These are phyloP conservation scores for Anisogramma anomala DNA, from an alignment of 2,329 filamentous ascomycete species.

Conservation along the genomic window DNA sequence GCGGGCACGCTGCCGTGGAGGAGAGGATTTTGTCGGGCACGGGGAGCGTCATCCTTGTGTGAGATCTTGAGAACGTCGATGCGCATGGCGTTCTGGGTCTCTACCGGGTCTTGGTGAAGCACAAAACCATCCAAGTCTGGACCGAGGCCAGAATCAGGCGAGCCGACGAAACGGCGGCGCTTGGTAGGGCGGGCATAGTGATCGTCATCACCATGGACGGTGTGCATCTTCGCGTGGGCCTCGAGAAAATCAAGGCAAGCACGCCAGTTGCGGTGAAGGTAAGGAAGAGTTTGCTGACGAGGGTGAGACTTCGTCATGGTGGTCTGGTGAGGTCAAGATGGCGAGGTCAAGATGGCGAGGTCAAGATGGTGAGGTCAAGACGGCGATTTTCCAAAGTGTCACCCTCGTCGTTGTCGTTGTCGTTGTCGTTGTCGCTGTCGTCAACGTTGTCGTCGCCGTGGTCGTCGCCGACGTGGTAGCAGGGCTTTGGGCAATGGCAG, in stretches of 20 bases:
- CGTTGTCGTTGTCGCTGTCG: no score
- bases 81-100: constrained; percentile 31
- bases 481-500: no score
- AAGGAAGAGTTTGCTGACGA: constrained; percentile 39
- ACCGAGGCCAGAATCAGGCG: constrained; percentile 20
- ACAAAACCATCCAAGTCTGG: constrained; percentile 11
- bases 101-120: constrained; percentile 16
- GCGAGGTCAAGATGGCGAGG: no score
- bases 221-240: constrained; percentile 18
- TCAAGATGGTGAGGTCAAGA: no score
- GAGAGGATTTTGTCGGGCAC: constrained; percentile 25
- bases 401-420: no score
- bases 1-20: constrained; percentile 27
- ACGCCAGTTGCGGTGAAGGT: constrained; percentile 44
- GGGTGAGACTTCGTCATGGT: constrained; percentile 38
- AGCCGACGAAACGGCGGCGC: constrained; percentile 37
- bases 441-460: no score
- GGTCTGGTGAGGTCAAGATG: constrained; percentile 18
- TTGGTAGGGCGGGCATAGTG: constrained; percentile 31
- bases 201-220: constrained; percentile 24
- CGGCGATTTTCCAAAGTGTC: no score
- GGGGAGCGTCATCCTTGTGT: constrained; percentile 33
- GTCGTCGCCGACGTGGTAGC: no score
- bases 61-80: constrained; percentile 42
- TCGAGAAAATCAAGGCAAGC: constrained; percentile 33